These are phyloP conservation scores for Malassezia brasiliensis DNA, from an alignment of 1,284 basidiomycete genomes.

Conservation along the genomic window DNA sequence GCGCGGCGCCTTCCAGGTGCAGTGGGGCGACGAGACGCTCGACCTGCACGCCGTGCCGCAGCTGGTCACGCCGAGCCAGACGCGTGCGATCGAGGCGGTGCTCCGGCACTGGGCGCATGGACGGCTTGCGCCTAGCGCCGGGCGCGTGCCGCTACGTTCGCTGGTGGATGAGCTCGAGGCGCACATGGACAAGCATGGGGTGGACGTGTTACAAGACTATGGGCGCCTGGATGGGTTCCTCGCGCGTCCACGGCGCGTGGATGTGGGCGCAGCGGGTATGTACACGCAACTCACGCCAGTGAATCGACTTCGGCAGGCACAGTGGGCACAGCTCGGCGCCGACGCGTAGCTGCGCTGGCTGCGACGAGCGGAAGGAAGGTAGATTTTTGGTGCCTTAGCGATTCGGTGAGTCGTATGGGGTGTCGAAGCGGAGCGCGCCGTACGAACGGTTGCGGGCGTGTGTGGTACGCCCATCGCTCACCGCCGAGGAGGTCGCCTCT, in stretches of 20 bases:
- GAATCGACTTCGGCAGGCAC: conserved; percentile 8
- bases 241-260: conserved; percentile 11
- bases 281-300: background rate
- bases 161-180: conserved; percentile 1
- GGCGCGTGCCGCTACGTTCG: background rate
- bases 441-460: conserved; percentile 17
- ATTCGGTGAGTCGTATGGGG: conserved; percentile 1
- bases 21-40: conserved; percentile 1
- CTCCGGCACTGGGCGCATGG: conserved; percentile 3
- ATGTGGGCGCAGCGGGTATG: conserved; percentile 6
- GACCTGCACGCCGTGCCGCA: conserved; percentile 10
- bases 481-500: conserved; percentile 8
- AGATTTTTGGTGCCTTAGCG: background rate
- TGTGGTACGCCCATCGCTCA: conserved; percentile 1
- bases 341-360: too few relatives aligned
- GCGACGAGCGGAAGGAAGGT: too few relatives aligned
- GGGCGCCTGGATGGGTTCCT: conserved; percentile 9
- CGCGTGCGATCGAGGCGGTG: conserved; percentile 14
- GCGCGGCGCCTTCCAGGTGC: background rate
- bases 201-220: conserved; percentile 4
- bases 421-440: conserved; percentile 2
- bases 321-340: background rate
- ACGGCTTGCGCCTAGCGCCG: background rate
- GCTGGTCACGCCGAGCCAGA: conserved; percentile 12
- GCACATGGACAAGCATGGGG: background rate